These are phyloP conservation scores for Xylariaceae sp. DNA, from an alignment of 2,329 filamentous ascomycete genomes.

Conservation along the genomic window DNA sequence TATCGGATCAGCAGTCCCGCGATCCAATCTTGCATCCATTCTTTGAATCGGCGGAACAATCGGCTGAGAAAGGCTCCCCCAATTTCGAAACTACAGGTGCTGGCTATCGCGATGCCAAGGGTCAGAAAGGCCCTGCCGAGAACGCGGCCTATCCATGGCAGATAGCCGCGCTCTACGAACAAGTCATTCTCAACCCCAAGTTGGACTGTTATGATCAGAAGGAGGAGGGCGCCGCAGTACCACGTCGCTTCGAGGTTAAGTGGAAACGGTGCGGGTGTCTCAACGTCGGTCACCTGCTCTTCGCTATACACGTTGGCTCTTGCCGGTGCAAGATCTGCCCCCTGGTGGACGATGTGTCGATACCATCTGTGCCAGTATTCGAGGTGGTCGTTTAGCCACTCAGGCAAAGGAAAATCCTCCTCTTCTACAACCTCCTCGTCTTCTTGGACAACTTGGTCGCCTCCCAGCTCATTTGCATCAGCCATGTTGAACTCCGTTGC, in stretches of 20 bases:
- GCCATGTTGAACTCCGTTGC: slow-evolving; percentile 10
- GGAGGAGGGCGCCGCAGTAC: slow-evolving; percentile 25
- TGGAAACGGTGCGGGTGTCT: slow-evolving; percentile 27
- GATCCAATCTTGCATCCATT: background rate
- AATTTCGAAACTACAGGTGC: slow-evolving; percentile 33
- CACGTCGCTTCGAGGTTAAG: slow-evolving; percentile 28
- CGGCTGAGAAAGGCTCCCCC: slow-evolving; percentile 17
- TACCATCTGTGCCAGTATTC: slow-evolving; percentile 1
- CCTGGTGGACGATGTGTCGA: slow-evolving; percentile 27
- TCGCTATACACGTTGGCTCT: background rate
- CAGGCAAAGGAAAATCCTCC: background rate
- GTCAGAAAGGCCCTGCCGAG: slow-evolving; percentile 20
- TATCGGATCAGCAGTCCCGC: slow-evolving; percentile 10
- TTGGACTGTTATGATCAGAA: slow-evolving; percentile 20
- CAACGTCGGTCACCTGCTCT: slow-evolving; percentile 8
- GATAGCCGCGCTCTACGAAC: slow-evolving; percentile 14
- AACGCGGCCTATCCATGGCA: slow-evolving; percentile 25
- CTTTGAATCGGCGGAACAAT: background rate
- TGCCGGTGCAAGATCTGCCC: background rate
- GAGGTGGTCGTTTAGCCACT: background rate
- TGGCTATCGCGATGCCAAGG: slow-evolving; percentile 28
- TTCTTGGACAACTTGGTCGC: background rate
- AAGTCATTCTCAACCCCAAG: slow-evolving; percentile 24
- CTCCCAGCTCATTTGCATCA: background rate
- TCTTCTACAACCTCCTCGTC: slow-evolving; percentile 5